Percentiles rank a stretch among this genome's conserved stretches.
phyloP scores from a whole-genome alignment of 495 filamentous ascomycete species.

The Tuber aestivum region DNA sequence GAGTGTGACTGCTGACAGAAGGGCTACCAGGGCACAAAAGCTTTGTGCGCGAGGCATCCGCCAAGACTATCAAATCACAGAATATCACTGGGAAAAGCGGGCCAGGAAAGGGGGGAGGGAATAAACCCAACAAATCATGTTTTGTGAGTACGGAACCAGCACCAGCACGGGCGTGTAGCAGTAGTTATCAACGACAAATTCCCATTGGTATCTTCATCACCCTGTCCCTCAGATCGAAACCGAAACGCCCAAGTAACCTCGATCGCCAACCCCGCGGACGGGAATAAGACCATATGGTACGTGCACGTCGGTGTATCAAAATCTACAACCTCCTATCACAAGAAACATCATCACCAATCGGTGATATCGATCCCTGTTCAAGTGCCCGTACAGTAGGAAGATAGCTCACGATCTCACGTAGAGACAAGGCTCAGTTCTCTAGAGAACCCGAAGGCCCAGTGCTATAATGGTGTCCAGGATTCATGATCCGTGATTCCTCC shows the following conservation, averaged over 20 bases:
- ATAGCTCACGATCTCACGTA: no score
- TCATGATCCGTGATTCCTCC: background rate
- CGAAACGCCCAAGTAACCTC: background rate
- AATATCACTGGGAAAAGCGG: background rate
- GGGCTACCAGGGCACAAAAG: background rate
- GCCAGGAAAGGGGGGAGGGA: background rate
- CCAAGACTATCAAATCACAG: background rate
- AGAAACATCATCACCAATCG: no score
- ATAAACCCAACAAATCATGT: background rate
- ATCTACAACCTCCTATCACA: no score
- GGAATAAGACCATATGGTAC: no score
- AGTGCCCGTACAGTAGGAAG: no score
- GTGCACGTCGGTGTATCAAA: no score
- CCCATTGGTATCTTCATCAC: background rate
- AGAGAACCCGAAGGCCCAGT: background rate
- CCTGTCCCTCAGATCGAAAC: background rate
- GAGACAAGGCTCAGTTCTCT: no score
- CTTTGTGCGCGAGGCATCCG: background rate
- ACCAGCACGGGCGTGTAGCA: background rate
- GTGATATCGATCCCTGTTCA: no score
- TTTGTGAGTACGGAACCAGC: background rate
- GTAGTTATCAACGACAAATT: background rate
- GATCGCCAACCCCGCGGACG: background rate
- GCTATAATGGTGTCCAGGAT: background rate
- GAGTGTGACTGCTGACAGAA: background rate